phyloP scores from a whole-genome alignment of 2,329 filamentous ascomycete species.

The Colletotrichum coccodes region DNA sequence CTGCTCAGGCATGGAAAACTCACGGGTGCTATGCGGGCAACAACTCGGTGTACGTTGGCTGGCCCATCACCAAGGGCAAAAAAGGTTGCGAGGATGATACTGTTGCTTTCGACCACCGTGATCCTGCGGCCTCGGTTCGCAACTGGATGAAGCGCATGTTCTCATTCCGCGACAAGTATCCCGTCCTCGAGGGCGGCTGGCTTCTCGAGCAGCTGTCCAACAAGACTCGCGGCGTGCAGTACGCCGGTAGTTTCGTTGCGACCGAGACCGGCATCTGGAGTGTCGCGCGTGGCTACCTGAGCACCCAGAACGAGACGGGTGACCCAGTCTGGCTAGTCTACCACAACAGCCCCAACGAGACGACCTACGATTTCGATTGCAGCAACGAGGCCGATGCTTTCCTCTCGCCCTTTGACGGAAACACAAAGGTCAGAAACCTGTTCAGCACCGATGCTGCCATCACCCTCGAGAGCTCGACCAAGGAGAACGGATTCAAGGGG shows the following conservation, averaged over 20 bases:
- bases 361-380: conserved; percentile 68
- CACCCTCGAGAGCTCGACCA: conserved; percentile 56
- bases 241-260: conserved; percentile 62
- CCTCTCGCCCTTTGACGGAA: conserved; percentile 64
- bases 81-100: conserved; percentile 66
- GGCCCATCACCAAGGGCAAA: conserved; percentile 64
- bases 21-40: conserved; percentile 71
- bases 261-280: conserved; percentile 72
- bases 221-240: conserved; percentile 59
- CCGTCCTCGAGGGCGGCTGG: conserved; percentile 69
- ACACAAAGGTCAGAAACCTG: conserved; percentile 68
- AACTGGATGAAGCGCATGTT: conserved; percentile 72
- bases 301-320: conserved; percentile 62
- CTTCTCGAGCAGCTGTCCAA: conserved; percentile 65
- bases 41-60: conserved; percentile 66
- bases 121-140: conserved; percentile 69
- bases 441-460: conserved; percentile 70
- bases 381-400: conserved; percentile 55
- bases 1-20: conserved; percentile 69
- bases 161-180: conserved; percentile 65
- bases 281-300: conserved; percentile 60
- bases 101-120: conserved; percentile 69
- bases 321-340: conserved; percentile 63
- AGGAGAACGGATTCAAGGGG: conserved; percentile 57
- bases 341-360: conserved; percentile 57